Evolutionary conservation across 345 rosid genomes (phyloP).

Genomic region (Tarenaya hassleriana): DNA sequence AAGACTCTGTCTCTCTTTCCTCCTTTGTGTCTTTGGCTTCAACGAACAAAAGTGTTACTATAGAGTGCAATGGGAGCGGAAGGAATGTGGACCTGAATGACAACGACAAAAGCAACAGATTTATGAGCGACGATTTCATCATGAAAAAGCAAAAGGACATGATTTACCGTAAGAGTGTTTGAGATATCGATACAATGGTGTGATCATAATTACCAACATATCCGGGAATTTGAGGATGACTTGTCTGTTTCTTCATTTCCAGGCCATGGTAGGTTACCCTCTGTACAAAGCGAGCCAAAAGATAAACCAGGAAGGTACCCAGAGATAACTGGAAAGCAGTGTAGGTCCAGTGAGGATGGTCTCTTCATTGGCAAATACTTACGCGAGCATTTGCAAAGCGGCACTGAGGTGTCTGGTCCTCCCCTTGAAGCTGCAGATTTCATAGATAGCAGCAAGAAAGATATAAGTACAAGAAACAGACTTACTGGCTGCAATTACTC

Average conservation of each 20-base stretch:
- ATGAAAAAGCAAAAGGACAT: not conserved
- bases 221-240: slow-evolving; percentile 11
- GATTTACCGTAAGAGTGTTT: not conserved
- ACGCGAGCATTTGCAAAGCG: slow-evolving; percentile 9
- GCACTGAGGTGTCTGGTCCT: slow-evolving; percentile 14
- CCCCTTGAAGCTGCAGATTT: slow-evolving; percentile 20
- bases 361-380: slow-evolving; percentile 3
- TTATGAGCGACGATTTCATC: slow-evolving; percentile 8
- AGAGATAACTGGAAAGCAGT: not conserved
- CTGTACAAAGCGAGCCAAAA: slow-evolving; percentile 8
- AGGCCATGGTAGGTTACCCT: slow-evolving; percentile 25
- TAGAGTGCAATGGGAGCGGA: slow-evolving; percentile 9
- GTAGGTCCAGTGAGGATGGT: not conserved
- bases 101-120: slow-evolving; percentile 22
- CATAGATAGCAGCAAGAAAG: slow-evolving; percentile 23
- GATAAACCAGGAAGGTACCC: too few relatives aligned
- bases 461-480: slow-evolving; percentile 24
- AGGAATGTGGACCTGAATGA: slow-evolving; percentile 9
- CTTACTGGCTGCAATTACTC: not conserved
- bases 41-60: slow-evolving; percentile 12
- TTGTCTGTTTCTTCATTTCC: slow-evolving; percentile 14
- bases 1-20: not conserved
- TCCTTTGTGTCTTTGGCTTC: slow-evolving; percentile 14
- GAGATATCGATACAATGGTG: not conserved
- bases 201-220: too few relatives aligned